Evolutionary conservation across 345 rosid genomes (phyloP), one percentile per base, ranked within the genome.

Genomic region (Nasturtium officinale): DNA sequence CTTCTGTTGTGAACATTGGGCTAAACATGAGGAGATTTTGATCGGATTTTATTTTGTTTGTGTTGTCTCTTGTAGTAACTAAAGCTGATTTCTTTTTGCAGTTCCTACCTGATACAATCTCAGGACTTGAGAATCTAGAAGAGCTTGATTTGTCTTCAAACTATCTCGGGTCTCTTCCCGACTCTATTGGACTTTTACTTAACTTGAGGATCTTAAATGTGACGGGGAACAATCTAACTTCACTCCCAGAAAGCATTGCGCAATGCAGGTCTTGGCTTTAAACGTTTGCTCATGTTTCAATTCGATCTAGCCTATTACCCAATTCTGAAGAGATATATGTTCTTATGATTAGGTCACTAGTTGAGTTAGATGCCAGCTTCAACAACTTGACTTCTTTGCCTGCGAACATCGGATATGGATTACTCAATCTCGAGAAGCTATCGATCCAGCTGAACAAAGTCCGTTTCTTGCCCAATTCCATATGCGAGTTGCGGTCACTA

Each of bases 61-160:
- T 65, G 56, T 26, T 9, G 25, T 21, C 35, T 26, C 9, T 71
- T 3, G 38, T 58, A 9, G 26, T 61, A 53, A 35, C 50, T 40
- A 45, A 18, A 77, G 52, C 72, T 68, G 43, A 30, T 42, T 53
- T 2, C 3, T 17, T 45, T 76, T 40, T 64, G 67, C 86, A 95
- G 99, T 68, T 79, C 15, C 76, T 96, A 80, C 99, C 99, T n/a
- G 99, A 92, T 73, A 77, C 96, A 23, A 80, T 96, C 72, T 87
- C 89, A 13, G 96, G 88, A 52, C 69, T 96, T 46, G 82, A 82
- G 65, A 83, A 83, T 62, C 92, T 96, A 35, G 92, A 87, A 78
- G 90, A 83, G 77, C 89, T 96, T 29, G 82, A 87, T 69, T 78
- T 83, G 47, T 86, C 96, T 71, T 85, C 92, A 71, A 96, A 96